Base-by-base conservation (phyloP, 192 early-diverging fungal genomes). In the Globomyces pollinis-pini region DNA sequence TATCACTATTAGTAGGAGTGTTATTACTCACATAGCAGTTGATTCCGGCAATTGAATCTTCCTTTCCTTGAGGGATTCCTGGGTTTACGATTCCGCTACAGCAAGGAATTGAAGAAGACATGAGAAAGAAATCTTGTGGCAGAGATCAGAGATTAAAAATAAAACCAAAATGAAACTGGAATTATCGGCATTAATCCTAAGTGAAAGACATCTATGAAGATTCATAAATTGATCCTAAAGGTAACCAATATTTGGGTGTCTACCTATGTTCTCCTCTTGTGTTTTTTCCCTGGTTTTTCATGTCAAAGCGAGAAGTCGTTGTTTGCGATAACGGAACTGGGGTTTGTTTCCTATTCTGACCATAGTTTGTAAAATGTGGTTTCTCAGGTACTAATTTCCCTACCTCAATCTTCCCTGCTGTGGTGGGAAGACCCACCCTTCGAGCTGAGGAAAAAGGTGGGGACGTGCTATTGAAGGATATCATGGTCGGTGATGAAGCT, bases 401-500 rank as follows among this genome's bases (percentile, higher is more conserved):
- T 9, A 82, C 87, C 50, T 74, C 90, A 67, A 91, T 93, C 33
- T 99, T 96, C 68, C 94, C 94, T 34, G 93, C 94, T 24, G 88
- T 99, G 3, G 93, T 99, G n/a, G 96, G 96, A 28, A 80, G 96
- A 28, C 96, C 96, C 50, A 99, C 96, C 65, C 75, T 99, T 36
- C 91, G 94, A 56, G 91, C 92, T 21, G 94, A 99, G 70, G 94
- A 96, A 58, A 78, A 86, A 12, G 69, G 82, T 30, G 83, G 85
- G 30, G 81, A 90, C 53, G 73, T 93, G 11, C 66, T 73, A 61
- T 71, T 98, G 41, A 91, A 90, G 68, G 95, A 99, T 71, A 91
- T 98, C 61, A 96, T 96, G 84, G 89, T 99, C 16, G 96, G 96
- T 15, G 94, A 98, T 61, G 95, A 99, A 64, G 96, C 96, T 16